Base-by-base conservation (phyloP, 345 rosid species). In the Pugionium dolabratum region DNA sequence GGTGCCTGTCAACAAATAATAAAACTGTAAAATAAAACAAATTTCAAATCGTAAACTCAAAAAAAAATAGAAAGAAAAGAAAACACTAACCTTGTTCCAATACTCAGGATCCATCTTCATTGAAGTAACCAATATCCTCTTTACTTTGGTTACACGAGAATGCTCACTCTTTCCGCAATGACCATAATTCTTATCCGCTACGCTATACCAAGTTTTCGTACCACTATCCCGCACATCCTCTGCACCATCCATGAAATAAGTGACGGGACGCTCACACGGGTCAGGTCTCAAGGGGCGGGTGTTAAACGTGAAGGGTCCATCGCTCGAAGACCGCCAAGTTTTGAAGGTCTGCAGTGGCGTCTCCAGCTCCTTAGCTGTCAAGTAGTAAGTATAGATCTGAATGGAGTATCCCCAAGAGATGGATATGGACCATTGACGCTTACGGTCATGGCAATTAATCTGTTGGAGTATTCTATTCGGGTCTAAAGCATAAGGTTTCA, bases 391-490 rank as follows among this genome's bases (percentile, higher is more conserved):
- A 71, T 84, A 86, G 1, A 92, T 66, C 66, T 83, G 95, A 62
- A 92, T 56, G 5, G 91, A 76, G 79, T 89, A 89, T 39, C 98
- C 98, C 96, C 96, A 92, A 4, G 98, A 71, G 42, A 92, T 54
- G n/a, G 90, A 81, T 42, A 89, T 54, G 0, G 95, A 81, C 96
- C 98, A 86, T 47, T 75, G 79, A 18, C 86, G 79, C 59, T 59
- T 76, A 2, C 5, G 34, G 67, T 92, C 88, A 10, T 87, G 81
- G 76, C 92, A 87, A 8, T 82, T 42, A 32, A 70, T 48, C 48
- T 86, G 96, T 51, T 92, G 98, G 28, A 89, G 85, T 50, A 80
- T 84, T 50, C 96, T 78, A 62, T 76, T 41, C 1, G 88, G 88
- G 77, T 92, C 98, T 4, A 72, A 33, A 54, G 48, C 55, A 66